These are phyloP conservation scores for Candida schatavii DNA, from an alignment of 805 yeast species.

Conservation along the genomic window DNA sequence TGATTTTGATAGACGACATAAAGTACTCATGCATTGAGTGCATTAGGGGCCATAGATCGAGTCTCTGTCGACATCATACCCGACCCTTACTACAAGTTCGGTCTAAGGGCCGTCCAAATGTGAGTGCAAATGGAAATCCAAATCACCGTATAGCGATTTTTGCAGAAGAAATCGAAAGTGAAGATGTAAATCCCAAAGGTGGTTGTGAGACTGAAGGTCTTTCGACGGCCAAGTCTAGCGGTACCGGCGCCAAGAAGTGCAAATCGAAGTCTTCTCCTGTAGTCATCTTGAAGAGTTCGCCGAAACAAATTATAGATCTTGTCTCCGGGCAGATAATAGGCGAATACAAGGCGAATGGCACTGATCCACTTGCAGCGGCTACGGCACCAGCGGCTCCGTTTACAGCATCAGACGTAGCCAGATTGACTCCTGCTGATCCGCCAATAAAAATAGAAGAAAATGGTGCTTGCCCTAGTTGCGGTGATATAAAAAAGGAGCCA, in stretches of 20 bases:
- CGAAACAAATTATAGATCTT: slow-evolving; percentile 39
- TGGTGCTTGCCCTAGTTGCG: background rate
- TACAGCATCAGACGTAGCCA: background rate
- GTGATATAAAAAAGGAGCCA: background rate
- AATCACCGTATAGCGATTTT: slow-evolving; percentile 59
- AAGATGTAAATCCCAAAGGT: background rate
- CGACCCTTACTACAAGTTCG: slow-evolving; percentile 84
- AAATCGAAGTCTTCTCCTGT: slow-evolving; percentile 18
- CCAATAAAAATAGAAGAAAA: background rate
- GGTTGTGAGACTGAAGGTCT: background rate
- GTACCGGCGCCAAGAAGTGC: background rate
- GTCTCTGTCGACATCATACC: slow-evolving; percentile 76
- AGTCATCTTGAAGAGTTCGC: slow-evolving; percentile 33
- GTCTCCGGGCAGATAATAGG: slow-evolving; percentile 37
- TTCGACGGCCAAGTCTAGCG: background rate
- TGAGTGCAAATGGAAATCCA: slow-evolving; percentile 48
- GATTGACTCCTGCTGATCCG: background rate
- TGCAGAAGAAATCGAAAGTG: slow-evolving; percentile 38
- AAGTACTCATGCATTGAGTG: slow-evolving; percentile 85
- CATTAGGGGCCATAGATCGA: slow-evolving; percentile 89
- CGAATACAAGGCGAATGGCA: slow-evolving; percentile 25
- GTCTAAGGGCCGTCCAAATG: slow-evolving; percentile 82
- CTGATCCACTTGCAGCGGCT: slow-evolving; percentile 7
- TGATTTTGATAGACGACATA: slow-evolving; percentile 77
- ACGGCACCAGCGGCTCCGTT: slow-evolving; percentile 7